These are phyloP conservation scores for Wallacemonas sp. DNA, from an alignment of 208 protist genomes.

Conservation along the genomic window DNA sequence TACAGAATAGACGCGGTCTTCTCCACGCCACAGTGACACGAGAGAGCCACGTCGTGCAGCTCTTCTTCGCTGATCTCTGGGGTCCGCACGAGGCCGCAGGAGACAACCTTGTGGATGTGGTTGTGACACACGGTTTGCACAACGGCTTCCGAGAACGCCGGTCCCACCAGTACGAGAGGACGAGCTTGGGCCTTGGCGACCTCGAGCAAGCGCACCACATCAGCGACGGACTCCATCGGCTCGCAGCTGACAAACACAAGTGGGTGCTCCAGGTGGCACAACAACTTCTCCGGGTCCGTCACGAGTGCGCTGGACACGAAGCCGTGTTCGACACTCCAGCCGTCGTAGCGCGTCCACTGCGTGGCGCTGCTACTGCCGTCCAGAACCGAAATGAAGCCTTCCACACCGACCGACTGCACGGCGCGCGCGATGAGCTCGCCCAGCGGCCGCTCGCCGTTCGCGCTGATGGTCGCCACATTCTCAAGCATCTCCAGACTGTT, in stretches of 20 bases:
- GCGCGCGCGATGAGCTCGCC: constrained; percentile 97
- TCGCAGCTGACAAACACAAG: constrained; percentile 90
- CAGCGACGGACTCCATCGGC: constrained; percentile 48
- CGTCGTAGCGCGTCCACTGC: constrained; percentile 97
- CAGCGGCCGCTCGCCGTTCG: constrained; percentile 98
- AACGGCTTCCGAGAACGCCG: constrained; percentile 66
- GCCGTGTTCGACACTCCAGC: constrained; percentile 97
- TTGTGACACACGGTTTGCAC: constrained; percentile 88
- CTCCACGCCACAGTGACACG: constrained; percentile 94
- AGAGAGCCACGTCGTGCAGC: constrained; percentile 98
- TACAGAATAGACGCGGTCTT: constrained; percentile 75
- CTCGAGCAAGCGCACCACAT: constrained; percentile 77
- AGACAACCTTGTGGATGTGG: constrained; percentile 96
- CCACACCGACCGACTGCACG: constrained; percentile 98
- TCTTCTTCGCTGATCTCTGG: constrained; percentile 98
- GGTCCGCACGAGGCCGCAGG: constrained; percentile 90
- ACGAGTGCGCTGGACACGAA: constrained; percentile 99
- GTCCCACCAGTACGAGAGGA: constrained; percentile 75
- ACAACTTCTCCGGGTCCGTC: constrained; percentile 93
- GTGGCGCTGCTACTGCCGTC: constrained; percentile 97
- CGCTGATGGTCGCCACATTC: constrained; percentile 99
- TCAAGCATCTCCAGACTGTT: constrained; percentile 90
- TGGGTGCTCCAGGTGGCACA: constrained; percentile 94
- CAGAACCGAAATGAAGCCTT: constrained; percentile 98
- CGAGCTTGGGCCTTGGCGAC: constrained; percentile 33